Evolutionary conservation across 441 rosid species (phyloP).

Genomic region (Biscutella laevigata): DNA sequence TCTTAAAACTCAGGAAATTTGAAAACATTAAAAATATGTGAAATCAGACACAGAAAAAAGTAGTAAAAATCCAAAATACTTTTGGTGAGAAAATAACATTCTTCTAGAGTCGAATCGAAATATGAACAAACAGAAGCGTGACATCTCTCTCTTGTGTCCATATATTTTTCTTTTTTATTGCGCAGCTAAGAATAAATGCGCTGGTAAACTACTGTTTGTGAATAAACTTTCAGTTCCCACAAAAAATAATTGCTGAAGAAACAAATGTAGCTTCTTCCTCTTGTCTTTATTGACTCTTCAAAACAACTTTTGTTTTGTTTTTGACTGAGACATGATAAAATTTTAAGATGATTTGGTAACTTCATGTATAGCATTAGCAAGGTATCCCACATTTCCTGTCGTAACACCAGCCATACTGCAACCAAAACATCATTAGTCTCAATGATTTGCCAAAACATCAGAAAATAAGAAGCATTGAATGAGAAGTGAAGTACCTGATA

Average conservation of each 20-base stretch:
- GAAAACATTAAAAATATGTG: too few relatives aligned
- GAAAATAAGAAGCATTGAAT: neutral
- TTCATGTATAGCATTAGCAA: slow-evolving; percentile 81
- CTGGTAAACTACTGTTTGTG: slow-evolving; percentile 8
- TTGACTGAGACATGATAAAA: neutral
- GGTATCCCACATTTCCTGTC: slow-evolving; percentile 66
- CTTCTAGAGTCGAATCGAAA: too few relatives aligned
- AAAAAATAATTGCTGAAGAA: slow-evolving; percentile 5
- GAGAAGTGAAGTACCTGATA: slow-evolving; percentile 49
- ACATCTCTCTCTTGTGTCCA: too few relatives aligned
- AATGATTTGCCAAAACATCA: neutral
- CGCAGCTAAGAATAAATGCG: neutral
- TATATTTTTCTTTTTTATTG: neutral
- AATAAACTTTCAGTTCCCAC: slow-evolving; percentile 10
- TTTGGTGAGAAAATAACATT: too few relatives aligned
- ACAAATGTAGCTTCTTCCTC: neutral
- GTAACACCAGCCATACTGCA: slow-evolving; percentile 97
- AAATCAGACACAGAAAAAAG: too few relatives aligned
- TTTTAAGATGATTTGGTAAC: slow-evolving; percentile 54
- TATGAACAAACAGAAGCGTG: too few relatives aligned
- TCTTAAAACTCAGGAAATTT: too few relatives aligned
- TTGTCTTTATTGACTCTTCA: slow-evolving; percentile 17
- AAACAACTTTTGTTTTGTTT: neutral
- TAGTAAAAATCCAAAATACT: too few relatives aligned
- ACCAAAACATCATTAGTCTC: neutral